Percentiles rank a stretch among this genome's conserved stretches.
These are phyloP conservation scores for Chaetomiaceae sp. DNA, from an alignment of 2,329 filamentous ascomycete species.

Conservation along the genomic window DNA sequence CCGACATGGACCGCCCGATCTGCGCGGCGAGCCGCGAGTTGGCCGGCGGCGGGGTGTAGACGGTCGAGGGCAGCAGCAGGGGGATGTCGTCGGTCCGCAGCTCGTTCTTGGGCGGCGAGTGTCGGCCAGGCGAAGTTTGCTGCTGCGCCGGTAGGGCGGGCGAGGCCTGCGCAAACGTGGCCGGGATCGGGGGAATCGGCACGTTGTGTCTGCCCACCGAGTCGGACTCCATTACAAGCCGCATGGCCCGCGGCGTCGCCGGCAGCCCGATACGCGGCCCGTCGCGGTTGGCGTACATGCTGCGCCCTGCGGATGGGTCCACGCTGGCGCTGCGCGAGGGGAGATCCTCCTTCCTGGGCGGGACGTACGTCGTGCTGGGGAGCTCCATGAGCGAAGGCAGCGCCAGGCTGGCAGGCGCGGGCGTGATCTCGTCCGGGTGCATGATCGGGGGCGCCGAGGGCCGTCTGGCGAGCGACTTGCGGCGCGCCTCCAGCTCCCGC, in stretches of 20 bases:
- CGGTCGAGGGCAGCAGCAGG: conserved; percentile 49
- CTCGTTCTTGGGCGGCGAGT: conserved; percentile 21
- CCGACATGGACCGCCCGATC: conserved; percentile 58
- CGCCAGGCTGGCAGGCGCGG: conserved; percentile 25
- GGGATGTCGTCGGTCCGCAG: conserved; percentile 25
- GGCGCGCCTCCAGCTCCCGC: conserved; percentile 80
- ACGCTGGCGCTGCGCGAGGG: conserved; percentile 59
- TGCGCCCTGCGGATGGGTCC: conserved; percentile 47
- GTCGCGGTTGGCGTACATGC: conserved; percentile 41
- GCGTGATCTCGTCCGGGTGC: conserved; percentile 56
- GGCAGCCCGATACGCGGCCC: conserved; percentile 67
- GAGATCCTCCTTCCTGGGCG: conserved; percentile 36
- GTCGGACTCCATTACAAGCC: conserved; percentile 64
- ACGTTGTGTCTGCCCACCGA: conserved; percentile 39
- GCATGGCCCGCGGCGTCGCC: conserved; percentile 86
- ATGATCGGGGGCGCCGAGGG: conserved; percentile 76
- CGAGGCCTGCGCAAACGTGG: conserved; percentile 40
- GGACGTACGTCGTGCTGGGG: conserved; percentile 36
- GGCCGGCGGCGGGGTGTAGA: conserved; percentile 50
- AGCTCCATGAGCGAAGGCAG: conserved; percentile 36
- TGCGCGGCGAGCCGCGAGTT: conserved; percentile 22
- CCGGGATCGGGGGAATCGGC: conserved; percentile 51
- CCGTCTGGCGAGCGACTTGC: conserved; percentile 73
- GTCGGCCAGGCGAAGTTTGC: conserved; percentile 19
- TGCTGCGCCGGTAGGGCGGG: conserved; percentile 20